Evolutionary conservation across 2,329 filamentous ascomycete genomes (phyloP), one percentile per base, ranked within the genome.

Genomic region (Botryotinia convoluta): DNA sequence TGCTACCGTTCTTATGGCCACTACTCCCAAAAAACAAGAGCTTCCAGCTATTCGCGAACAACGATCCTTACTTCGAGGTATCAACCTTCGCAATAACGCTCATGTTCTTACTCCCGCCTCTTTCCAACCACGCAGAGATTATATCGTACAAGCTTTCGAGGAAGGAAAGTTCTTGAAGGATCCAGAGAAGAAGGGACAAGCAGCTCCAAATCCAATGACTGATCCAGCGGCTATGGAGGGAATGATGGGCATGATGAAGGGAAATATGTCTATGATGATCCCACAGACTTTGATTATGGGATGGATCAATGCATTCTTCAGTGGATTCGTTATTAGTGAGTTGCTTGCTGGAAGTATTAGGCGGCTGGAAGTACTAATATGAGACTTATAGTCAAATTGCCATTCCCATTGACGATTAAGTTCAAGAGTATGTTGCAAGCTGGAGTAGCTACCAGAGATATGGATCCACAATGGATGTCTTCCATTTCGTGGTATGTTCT

Each of bases 201-300:
- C 94, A 4, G 92, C 94, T 32, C 90, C 93, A 54, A 99, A 98
- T 84, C 96, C 96, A 6, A 94, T 99, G 89, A 93, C 92, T 18
- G 96, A 99, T 82, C 97, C 97, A 35, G 92, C 92, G 65, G 94
- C 93, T 74, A 99, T 99, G 96, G 97, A 99, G 81, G 95, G 95
- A 78, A 99, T 99, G 96, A 99, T 99, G 96, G 95, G 96, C 78
- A 97, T 97, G 94, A 97, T 99, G 93, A 99, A 99, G 89, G 95
- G 95, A 73, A 97, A 99, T 82, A 97, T 99, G 93, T 95, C 96
- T 77, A 99, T 98, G 96, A 98, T 99, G 86, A 94, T 99, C 74
- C 96, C 96, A 67, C 97, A 99, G 84, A 98, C 95, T 9, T 84
- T 99, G 81, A 99, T 99, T 78, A 99, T 99, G 96, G 96, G 95